A percentile compares a stretch with the other conserved stretches of the same genome.
These are phyloP conservation scores for Trypanosoma congolense DNA, from an alignment of 208 protist species.

Conservation along the genomic window DNA sequence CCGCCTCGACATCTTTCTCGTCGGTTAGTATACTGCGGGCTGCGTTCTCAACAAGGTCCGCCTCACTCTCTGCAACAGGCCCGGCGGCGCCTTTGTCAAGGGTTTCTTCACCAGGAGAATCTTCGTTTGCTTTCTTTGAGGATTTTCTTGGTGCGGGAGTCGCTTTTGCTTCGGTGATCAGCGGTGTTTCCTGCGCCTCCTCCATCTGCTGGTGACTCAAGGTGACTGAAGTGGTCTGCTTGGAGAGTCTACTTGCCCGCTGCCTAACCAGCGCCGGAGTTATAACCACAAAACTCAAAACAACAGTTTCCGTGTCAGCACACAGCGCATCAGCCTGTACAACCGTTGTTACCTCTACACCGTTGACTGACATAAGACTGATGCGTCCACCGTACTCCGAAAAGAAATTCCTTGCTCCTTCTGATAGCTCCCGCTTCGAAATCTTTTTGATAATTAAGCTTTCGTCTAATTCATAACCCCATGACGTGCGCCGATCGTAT, in stretches of 20 bases:
- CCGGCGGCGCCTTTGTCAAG: too few species aligned
- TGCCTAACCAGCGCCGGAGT: constrained; percentile 11
- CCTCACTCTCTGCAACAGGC: too few species aligned
- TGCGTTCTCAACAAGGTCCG: too few species aligned
- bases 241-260: not conserved
- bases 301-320: constrained; percentile 34
- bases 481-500: constrained; percentile 24
- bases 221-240: not conserved
- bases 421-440: constrained; percentile 9
- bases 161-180: constrained; percentile 1
- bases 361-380: constrained; percentile 52
- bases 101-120: too few species aligned
- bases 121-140: constrained; percentile 2
- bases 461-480: constrained; percentile 28
- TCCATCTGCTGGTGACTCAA: constrained; percentile 10
- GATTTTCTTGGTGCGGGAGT: not conserved
- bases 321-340: constrained; percentile 40
- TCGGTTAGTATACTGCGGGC: too few species aligned
- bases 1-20: too few species aligned
- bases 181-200: constrained; percentile 7
- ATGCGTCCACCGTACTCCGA: constrained; percentile 34
- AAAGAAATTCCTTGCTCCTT: constrained; percentile 21
- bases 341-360: constrained; percentile 45
- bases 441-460: constrained; percentile 22
- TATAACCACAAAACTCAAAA: constrained; percentile 59